phyloP scores from a whole-genome alignment of 192 early-diverging fungal species.

The Gonapodya prolifera region DNA sequence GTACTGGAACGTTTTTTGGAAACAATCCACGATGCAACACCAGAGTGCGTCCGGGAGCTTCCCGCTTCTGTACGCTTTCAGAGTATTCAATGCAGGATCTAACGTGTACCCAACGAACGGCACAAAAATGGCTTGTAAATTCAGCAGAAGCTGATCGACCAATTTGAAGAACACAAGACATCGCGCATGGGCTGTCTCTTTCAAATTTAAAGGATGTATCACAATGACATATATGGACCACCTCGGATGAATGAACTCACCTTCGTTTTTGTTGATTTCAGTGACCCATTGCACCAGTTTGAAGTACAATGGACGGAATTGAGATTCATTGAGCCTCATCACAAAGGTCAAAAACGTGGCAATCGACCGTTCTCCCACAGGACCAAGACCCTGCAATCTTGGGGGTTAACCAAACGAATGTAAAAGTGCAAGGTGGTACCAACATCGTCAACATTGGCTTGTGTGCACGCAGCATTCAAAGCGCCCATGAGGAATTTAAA shows the following conservation, averaged over 20 bases:
- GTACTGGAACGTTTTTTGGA: conserved; percentile 43
- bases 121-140: conserved; percentile 50
- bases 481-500: not conserved
- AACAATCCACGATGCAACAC: conserved; percentile 53
- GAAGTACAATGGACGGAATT: conserved; percentile 89
- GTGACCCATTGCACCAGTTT: conserved; percentile 70
- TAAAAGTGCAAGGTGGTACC: not conserved
- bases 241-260: not conserved
- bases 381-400: conserved; percentile 16
- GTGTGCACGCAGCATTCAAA: not conserved
- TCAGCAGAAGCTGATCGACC: conserved; percentile 23
- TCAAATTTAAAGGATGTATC: conserved; percentile 5
- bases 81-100: not conserved
- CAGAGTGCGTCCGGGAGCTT: conserved; percentile 28
- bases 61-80: not conserved
- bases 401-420: not conserved
- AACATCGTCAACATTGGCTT: conserved; percentile 1
- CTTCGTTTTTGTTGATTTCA: not conserved
- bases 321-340: conserved; percentile 83
- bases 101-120: not conserved
- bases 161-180: conserved; percentile 29
- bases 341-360: conserved; percentile 67
- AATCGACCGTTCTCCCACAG: conserved; percentile 56
- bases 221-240: not conserved
- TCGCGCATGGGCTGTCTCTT: conserved; percentile 9